phyloP scores from a whole-genome alignment of 306 rosid species.

The Quercus suber region DNA sequence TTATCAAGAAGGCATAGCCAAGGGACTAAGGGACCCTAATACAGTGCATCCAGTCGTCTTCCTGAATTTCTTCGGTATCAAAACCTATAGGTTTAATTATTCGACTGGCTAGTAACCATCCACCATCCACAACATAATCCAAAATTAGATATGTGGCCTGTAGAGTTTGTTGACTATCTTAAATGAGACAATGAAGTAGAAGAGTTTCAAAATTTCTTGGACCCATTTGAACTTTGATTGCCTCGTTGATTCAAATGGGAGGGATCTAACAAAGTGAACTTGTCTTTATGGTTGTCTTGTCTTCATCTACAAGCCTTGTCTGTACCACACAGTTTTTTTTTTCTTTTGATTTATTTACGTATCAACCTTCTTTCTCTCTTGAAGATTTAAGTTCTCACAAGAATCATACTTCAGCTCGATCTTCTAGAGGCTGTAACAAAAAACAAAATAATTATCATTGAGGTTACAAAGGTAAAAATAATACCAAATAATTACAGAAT shows the following conservation, averaged over 20 bases:
- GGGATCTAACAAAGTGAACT: not conserved
- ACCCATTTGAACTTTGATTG: not conserved
- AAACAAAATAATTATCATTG: too few species aligned
- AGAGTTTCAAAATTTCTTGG: not conserved
- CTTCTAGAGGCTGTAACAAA: not conserved
- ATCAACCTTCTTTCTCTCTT: not conserved
- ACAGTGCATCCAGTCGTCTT: not conserved
- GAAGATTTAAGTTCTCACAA: not conserved
- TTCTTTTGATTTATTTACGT: not conserved
- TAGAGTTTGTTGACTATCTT: not conserved
- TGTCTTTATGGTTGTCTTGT: not conserved
- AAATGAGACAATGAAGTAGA: not conserved
- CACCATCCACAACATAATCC: not conserved
- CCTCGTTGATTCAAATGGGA: not conserved
- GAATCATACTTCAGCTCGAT: not conserved
- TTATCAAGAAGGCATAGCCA: not conserved
- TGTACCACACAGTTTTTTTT: not conserved
- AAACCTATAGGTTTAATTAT: not conserved
- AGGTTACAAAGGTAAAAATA: too few species aligned
- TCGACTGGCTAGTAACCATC: not conserved
- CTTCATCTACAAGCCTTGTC: not conserved
- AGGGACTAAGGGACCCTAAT: not conserved
- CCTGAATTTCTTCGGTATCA: not conserved
- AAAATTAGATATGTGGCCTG: not conserved
- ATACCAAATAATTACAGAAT: too few species aligned